A percentile compares a stretch with the other conserved stretches of the same genome.
Conservation (phyloP, 73 alveolate species). For the Paramecium octaurelia region DNA sequence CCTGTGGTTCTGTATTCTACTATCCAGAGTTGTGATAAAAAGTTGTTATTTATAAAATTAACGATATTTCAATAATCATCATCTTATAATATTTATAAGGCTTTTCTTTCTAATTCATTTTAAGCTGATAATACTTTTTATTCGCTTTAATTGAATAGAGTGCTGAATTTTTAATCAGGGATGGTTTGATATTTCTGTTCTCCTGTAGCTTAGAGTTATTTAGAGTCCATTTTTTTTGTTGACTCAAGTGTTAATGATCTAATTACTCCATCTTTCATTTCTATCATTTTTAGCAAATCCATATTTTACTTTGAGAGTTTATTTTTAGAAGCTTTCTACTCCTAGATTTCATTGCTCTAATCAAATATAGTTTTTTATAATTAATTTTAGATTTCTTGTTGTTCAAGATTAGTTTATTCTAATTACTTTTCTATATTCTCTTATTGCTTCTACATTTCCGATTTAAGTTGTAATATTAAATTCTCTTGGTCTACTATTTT, state of each 20-base stretch:
- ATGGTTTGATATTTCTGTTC: neutral
- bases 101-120: neutral
- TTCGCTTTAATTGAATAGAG: neutral
- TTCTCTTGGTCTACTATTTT: constrained; percentile 5
- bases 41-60: neutral
- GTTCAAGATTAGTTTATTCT: neutral
- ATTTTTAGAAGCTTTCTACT: neutral
- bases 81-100: neutral
- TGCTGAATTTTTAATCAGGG: neutral
- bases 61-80: neutral
- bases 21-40: neutral
- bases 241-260: neutral
- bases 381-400: neutral
- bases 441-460: neutral
- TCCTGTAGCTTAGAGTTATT: neutral
- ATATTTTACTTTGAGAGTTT: neutral
- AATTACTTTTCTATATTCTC: neutral
- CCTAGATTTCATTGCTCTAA: neutral
- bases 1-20: neutral
- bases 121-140: neutral
- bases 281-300: neutral
- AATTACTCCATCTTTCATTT: neutral
- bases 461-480: neutral
- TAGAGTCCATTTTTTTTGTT: neutral
- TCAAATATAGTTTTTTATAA: neutral